A percentile compares a stretch with the other conserved stretches of the same genome.
Conservation (phyloP, 495 filamentous ascomycete genomes). For the Penicillium cinerascens region DNA sequence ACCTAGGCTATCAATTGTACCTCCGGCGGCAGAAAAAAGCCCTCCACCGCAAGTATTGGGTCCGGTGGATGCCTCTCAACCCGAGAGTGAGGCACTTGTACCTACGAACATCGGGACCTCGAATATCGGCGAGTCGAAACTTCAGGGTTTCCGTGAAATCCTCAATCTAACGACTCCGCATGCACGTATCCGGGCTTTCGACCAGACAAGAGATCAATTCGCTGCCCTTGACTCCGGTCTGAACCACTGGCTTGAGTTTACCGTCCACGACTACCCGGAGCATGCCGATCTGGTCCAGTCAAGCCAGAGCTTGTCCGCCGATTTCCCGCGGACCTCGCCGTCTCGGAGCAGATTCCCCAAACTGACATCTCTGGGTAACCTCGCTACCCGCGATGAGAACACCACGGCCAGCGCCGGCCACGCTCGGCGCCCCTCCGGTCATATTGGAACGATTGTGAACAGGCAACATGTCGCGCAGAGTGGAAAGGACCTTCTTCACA, state of each 20-base stretch:
- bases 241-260: slow-evolving; percentile 63
- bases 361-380: slow-evolving; percentile 31
- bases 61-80: not conserved
- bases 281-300: slow-evolving; percentile 41
- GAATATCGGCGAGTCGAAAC: slow-evolving; percentile 33
- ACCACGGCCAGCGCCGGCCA: slow-evolving; percentile 33
- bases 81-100: not conserved
- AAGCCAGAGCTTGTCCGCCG: slow-evolving; percentile 29
- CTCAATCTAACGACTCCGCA: slow-evolving; percentile 54
- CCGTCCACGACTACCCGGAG: slow-evolving; percentile 49
- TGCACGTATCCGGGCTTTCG: slow-evolving; percentile 66
- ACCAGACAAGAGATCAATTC: slow-evolving; percentile 66
- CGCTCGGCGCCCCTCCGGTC: slow-evolving; percentile 33
- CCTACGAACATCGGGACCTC: slow-evolving; percentile 3
- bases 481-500: slow-evolving; percentile 81
- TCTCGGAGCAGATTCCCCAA: slow-evolving; percentile 49
- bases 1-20: slow-evolving; percentile 26
- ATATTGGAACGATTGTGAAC: slow-evolving; percentile 38
- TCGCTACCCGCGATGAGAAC: slow-evolving; percentile 41
- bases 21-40: slow-evolving; percentile 15
- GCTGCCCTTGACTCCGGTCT: slow-evolving; percentile 70
- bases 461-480: slow-evolving; percentile 58
- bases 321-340: slow-evolving; percentile 29
- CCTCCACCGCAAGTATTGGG: slow-evolving; percentile 21
- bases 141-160: slow-evolving; percentile 68